Evolutionary conservation across 768 basidiomycete species (phyloP), one percentile per base, ranked within the genome.

Genomic region (Myochromella boudieri): DNA sequence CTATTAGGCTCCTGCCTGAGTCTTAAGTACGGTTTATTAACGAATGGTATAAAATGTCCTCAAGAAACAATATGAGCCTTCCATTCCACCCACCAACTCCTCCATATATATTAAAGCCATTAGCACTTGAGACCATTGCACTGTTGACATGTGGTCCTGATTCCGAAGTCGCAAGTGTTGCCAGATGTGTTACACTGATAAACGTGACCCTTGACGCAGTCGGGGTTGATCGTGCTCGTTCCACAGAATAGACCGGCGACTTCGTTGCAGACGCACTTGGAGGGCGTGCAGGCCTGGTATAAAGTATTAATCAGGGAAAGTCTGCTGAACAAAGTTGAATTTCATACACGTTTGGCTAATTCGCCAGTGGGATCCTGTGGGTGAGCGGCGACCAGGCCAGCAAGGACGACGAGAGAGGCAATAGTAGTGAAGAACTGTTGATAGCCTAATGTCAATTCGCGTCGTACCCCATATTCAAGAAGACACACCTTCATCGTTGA

Each of bases 161-260:
- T 24, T 15, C 54, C 54, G n/a, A 46, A 56, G 14, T 56, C 54
- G 31, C 54, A 56, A 12, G 47, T 45, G 6, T 25, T 38, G 20
- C 54, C 53, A 40, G 24, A 39, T 10, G 22, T 20, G 38, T 42
- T 51, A 45, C 58, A 59, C 41, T 57, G 39, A 32, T 54, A 59
- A 12, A 53, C 58, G 15, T 59, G 48, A 5, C 48, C 55, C 43
- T 48, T 50, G 29, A 39, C 22, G 38, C 58, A 59, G 31, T 46
- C 18, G 17, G 55, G 51, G 46, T 52, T 55, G 46, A 57, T 50
- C 4, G 21, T 44, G 27, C 48, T 37, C 22, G 47, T 50, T 21
- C 55, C 58, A 12, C 58, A 60, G 42, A 57, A 57, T 18, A 42
- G 25, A 4, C 58, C 58, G 25, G 37, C 37, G n/a, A 52, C 22